Base-by-base conservation (phyloP, 2,329 filamentous ascomycete genomes). In the Talaromyces sp. region DNA sequence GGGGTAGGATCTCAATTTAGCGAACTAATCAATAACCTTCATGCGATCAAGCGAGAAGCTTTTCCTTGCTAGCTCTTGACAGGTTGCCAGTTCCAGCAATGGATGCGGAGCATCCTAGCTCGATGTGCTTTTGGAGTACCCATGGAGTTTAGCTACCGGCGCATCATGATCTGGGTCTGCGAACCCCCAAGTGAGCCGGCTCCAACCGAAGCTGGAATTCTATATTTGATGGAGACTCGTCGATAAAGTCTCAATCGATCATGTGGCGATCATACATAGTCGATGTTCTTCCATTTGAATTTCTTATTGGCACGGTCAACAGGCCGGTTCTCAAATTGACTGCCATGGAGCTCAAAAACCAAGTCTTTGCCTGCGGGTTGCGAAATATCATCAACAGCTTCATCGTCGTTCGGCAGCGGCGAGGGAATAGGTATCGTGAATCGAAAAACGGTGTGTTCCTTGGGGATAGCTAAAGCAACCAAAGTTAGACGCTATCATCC, bases 271-370 rank as follows among this genome's bases (percentile, higher is more conserved):
- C 80, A 96, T 15, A 96, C 74, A 65, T 90, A 87, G 55, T 87
- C 83, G 65, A 92, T 80, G 69, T 91, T 92, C 72, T 93, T 92
- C 71, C 85, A 82, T 77, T 95, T 96, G 77, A 96, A 96, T 78
- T 96, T 98, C 78, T 87, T 92, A 69, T 90, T 96, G 55, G 92
- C 91, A 25, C 95, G 82, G 72, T 98, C 93, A 17, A 89, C 87
- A 2, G 93, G 88, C 11, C 92, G 84, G 66, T 88, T 86, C 81
- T 92, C 86, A 70, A 98, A 93, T 72, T 96, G 91, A 68, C 92
- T 89, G 2, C 95, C 95, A 65, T 93, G 84, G 1, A 98, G 80
- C 73, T 98, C 93, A 69, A 97, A 95, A 0, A 88, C 82, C 69
- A 97, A 81, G 19, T 78, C 78, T 63, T 77, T 80, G 32, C 59